Conservation (phyloP, 495 filamentous ascomycete genomes). For the Aspergillus haitiensis region DNA sequence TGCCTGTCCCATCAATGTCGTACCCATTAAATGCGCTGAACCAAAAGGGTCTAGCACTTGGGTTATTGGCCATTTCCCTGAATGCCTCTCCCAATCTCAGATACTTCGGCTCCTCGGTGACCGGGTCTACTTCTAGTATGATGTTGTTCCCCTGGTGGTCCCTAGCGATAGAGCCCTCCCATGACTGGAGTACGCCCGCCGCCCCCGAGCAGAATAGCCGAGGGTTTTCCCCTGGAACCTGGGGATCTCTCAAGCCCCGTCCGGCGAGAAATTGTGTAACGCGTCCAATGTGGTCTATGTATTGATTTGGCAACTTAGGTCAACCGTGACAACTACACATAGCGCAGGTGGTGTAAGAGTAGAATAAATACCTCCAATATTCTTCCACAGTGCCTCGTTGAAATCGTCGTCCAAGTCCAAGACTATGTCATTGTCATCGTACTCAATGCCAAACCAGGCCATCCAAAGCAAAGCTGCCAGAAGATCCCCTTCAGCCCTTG, state of each 20-base stretch:
- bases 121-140: not conserved
- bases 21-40: not conserved
- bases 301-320: not conserved
- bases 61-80: not conserved
- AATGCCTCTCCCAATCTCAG: not conserved
- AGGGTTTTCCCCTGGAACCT: not conserved
- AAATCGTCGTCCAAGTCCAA: slow-evolving; percentile 2
- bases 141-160: not conserved
- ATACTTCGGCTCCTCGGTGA: not conserved
- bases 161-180: not conserved
- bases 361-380: not conserved
- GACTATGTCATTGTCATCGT: not conserved
- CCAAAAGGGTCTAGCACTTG: not conserved
- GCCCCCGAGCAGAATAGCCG: not conserved
- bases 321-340: not conserved
- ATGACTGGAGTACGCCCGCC: not conserved
- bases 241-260: not conserved
- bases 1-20: not conserved
- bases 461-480: not conserved
- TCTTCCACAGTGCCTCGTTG: not conserved
- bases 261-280: not conserved
- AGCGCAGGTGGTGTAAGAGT: not conserved
- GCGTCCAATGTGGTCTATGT: not conserved
- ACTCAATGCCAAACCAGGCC: not conserved
- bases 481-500: not conserved